Percentiles rank a stretch among this genome's conserved stretches.
Evolutionary conservation across 2,329 filamentous ascomycete genomes (phyloP).

Genomic region (Aspergillus hiratsukae): DNA sequence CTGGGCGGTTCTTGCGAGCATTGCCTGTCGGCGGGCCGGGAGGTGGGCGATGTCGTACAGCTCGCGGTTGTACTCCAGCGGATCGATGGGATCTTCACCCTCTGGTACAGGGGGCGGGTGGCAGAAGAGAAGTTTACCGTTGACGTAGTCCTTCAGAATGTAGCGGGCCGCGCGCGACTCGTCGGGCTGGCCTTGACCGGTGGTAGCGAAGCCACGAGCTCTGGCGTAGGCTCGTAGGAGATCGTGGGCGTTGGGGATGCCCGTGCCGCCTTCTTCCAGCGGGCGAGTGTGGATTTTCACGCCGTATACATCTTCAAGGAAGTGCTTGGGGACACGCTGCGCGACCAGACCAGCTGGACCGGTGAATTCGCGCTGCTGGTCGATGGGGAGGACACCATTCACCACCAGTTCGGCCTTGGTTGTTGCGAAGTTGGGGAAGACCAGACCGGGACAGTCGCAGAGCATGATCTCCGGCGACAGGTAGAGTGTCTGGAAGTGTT

Average conservation of each 20-base stretch:
- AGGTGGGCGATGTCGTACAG: slow-evolving; percentile 81
- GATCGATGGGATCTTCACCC: slow-evolving; percentile 52
- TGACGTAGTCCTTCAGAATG: slow-evolving; percentile 95
- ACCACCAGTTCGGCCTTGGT: slow-evolving; percentile 96
- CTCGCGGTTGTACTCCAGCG: slow-evolving; percentile 76
- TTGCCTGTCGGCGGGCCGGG: slow-evolving; percentile 70
- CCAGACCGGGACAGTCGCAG: slow-evolving; percentile 96
- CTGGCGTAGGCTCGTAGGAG: slow-evolving; percentile 79
- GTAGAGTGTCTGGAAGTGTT: slow-evolving; percentile 98
- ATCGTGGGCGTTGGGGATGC: slow-evolving; percentile 77
- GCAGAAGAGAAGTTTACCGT: slow-evolving; percentile 88
- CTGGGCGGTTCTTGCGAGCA: slow-evolving; percentile 46
- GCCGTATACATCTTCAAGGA: slow-evolving; percentile 89
- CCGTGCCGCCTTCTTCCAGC: slow-evolving; percentile 87
- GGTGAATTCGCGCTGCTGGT: slow-evolving; percentile 89
- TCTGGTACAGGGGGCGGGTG: slow-evolving; percentile 67
- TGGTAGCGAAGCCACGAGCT: slow-evolving; percentile 85
- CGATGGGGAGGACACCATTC: slow-evolving; percentile 91
- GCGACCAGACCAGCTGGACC: slow-evolving; percentile 81
- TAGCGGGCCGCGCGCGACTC: slow-evolving; percentile 86
- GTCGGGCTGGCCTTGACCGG: slow-evolving; percentile 85
- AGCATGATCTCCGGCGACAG: slow-evolving; percentile 83
- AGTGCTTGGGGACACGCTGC: slow-evolving; percentile 76
- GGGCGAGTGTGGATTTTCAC: slow-evolving; percentile 80
- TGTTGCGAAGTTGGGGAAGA: slow-evolving; percentile 95